A percentile compares a stretch with the other conserved stretches of the same genome.
Conservation (phyloP, 805 yeast genomes). For the Soucietia sequanensis region DNA sequence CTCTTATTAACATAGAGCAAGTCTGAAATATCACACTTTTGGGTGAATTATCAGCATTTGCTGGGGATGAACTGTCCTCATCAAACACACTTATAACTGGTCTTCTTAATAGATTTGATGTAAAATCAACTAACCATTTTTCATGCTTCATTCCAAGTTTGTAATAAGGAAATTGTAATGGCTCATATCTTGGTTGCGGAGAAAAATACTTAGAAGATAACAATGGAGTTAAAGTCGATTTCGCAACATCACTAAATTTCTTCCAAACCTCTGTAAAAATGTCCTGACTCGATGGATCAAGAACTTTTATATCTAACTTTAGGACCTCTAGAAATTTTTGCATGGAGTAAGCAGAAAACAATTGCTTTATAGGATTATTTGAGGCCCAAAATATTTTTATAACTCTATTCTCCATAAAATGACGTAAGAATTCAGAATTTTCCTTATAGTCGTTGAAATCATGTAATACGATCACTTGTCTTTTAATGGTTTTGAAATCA, state of each 20-base stretch:
- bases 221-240: conserved; percentile 73
- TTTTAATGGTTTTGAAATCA: conserved; percentile 39
- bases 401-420: conserved; percentile 65
- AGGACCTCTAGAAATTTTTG: conserved; percentile 77
- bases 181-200: conserved; percentile 49
- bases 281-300: conserved; percentile 17
- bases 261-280: conserved; percentile 48
- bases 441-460: conserved; percentile 66
- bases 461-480: conserved; percentile 49
- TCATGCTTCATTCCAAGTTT: conserved; percentile 53
- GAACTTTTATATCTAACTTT: conserved; percentile 37
- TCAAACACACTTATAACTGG: conserved; percentile 17
- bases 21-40: conserved; percentile 51
- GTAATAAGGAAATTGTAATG: conserved; percentile 63
- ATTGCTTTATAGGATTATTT: conserved; percentile 79
- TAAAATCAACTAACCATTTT: conserved; percentile 70
- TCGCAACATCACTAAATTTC: conserved; percentile 61
- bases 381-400: conserved; percentile 89
- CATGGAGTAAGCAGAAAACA: conserved; percentile 82
- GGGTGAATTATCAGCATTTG: conserved; percentile 8
- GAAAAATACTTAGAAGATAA: conserved; percentile 69
- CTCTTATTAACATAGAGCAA: conserved; percentile 62
- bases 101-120: conserved; percentile 62
- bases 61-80: conserved; percentile 8
- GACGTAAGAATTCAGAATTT: conserved; percentile 59